phyloP scores from a whole-genome alignment of 1,139 yeast genomes.

The Yamadazyma mexicana region DNA sequence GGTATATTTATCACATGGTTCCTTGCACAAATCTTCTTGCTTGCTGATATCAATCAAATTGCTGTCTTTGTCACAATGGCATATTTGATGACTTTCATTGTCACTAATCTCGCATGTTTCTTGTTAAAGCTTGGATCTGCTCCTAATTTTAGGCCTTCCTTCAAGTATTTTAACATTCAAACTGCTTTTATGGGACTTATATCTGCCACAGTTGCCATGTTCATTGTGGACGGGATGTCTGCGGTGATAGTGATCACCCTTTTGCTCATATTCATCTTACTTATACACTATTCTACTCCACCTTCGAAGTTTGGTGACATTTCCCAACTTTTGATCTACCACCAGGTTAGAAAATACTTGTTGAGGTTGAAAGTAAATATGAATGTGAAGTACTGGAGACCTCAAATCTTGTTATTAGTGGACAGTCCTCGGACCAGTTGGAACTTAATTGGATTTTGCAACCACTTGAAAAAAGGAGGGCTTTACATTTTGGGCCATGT shows the following conservation, averaged over 20 bases:
- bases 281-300: constrained; percentile 87
- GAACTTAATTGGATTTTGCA: constrained; percentile 92
- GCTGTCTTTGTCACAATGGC: constrained; percentile 98
- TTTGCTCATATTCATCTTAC: constrained; percentile 62
- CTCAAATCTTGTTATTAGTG: constrained; percentile 82
- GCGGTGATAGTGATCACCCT: constrained; percentile 75
- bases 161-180: constrained; percentile 76
- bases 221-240: constrained; percentile 86
- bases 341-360: constrained; percentile 90
- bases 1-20: constrained; percentile 71
- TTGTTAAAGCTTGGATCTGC: constrained; percentile 85
- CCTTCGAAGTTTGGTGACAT: constrained; percentile 98
- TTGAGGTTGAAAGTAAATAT: constrained; percentile 75
- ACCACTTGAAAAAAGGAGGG: constrained; percentile 92
- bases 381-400: constrained; percentile 97
- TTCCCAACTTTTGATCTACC: constrained; percentile 89
- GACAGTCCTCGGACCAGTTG: constrained; percentile 91
- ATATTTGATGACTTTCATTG: constrained; percentile 90
- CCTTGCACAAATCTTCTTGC: constrained; percentile 76
- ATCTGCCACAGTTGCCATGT: constrained; percentile 79
- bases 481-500: constrained; percentile 91
- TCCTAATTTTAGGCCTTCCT: constrained; percentile 94
- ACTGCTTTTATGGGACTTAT: constrained; percentile 81
- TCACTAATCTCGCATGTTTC: constrained; percentile 90
- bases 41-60: constrained; percentile 89